Percentiles rank a stretch among this genome's conserved stretches.
These are phyloP conservation scores for Clarireedia hainanense DNA, from an alignment of 2,329 filamentous ascomycete species.

Conservation along the genomic window DNA sequence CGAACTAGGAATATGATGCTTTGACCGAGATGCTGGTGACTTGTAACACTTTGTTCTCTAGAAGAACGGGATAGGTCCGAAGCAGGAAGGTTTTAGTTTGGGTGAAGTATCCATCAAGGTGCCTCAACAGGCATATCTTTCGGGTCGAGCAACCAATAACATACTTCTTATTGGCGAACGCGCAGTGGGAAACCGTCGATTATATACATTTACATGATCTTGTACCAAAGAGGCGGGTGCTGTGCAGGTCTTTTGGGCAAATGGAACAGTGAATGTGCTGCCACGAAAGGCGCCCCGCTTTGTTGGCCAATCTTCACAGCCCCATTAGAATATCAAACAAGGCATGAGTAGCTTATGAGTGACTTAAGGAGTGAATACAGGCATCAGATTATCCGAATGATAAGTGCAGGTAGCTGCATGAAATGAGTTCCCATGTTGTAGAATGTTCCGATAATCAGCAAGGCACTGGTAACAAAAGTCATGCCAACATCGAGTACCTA, in stretches of 20 bases:
- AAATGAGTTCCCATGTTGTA: neutral
- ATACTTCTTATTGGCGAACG: neutral
- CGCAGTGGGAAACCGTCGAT: neutral
- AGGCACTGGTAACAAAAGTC: neutral
- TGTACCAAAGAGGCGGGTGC: neutral
- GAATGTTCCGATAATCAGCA: neutral
- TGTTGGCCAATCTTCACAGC: neutral
- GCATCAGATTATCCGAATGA: neutral
- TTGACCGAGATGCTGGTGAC: neutral
- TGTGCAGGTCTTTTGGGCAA: neutral
- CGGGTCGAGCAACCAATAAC: neutral
- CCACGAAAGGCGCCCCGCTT: no score
- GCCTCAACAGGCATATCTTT: neutral
- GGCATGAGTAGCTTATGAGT: no score
- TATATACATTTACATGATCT: neutral
- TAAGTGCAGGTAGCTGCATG: neutral
- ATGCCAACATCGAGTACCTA: neutral
- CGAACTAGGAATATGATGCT: no score
- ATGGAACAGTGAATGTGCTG: no score
- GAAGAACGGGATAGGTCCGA: neutral
- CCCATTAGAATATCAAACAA: neutral
- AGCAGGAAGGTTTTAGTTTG: neutral
- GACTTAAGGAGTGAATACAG: neutral
- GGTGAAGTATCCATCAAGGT: slow-evolving; percentile 3
- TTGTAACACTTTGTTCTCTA: neutral